Evolutionary conservation across 176 grass and related monocot genomes (phyloP), one percentile per base, ranked within the genome.

Genomic region (Cenchrus americanus): DNA sequence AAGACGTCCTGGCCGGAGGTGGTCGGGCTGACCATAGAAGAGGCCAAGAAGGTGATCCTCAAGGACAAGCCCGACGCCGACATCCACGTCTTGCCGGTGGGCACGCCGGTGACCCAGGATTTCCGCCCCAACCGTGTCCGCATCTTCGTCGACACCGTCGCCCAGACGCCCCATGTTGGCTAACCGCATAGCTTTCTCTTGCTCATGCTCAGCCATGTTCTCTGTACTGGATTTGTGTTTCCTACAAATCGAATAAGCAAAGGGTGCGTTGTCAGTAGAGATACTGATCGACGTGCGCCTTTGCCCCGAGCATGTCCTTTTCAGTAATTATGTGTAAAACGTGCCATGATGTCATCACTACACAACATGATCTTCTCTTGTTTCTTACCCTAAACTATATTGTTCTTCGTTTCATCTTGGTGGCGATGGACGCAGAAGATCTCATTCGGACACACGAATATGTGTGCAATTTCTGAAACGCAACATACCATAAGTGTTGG

Each of bases 1-100:
- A 86, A 86, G 58, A 57, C 1, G 6, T 74, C 84, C 10, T 86
- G 84, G 84, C 84, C 84, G 46, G 84, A 86, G 77, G 68, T 86
- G 69, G 84, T 86, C 0, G 84, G 84, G 43, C 2, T 80, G 60
- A 47, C 22, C 15, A n/a, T 74, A 17, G 47, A 86, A 48, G 69
- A 80, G 58, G 84, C 84, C 2, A 80, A 55, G 67, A n/a, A 46
- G 57, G 32, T 72, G 23, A 85, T 79, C 6, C 74, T 78, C 43
- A 71, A 61, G 66, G 84, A 86, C 27, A 86, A 63, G 75, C 84
- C 84, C 2, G 77, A 74, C 59, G 77, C 77, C 47, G 22, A 80
- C 22, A 64, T 86, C n/a, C 10, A 17, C 7, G 76, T 63, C 10
- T 6, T 86, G 4, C 69, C 77, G 1, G 64, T 74, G 6, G 68